Percentiles rank a stretch among this genome's conserved stretches.
These are phyloP conservation scores for Kodamaea sp. DNA, from an alignment of 1,139 yeast species.

Conservation along the genomic window DNA sequence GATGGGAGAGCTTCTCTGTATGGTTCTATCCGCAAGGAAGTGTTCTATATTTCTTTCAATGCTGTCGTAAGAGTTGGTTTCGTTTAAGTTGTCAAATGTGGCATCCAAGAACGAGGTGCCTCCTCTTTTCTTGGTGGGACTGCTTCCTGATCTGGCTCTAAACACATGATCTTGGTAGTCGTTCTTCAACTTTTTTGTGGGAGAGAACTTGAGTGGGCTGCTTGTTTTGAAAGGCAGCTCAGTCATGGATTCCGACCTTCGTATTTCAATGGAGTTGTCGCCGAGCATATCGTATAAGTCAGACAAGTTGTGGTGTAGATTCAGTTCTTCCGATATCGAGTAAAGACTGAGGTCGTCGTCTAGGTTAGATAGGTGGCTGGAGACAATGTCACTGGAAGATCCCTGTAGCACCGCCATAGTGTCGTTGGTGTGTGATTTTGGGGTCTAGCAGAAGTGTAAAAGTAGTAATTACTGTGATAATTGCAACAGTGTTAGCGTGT, in stretches of 20 bases:
- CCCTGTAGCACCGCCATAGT: too few relatives aligned
- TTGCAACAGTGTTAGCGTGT: too few relatives aligned
- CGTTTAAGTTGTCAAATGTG: conserved; percentile 11
- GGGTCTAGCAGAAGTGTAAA: too few relatives aligned
- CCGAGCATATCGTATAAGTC: conserved; percentile 16
- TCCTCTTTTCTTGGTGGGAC: conserved; percentile 13
- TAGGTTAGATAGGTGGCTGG: background rate
- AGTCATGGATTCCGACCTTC: conserved; percentile 13
- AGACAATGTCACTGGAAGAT: too few relatives aligned
- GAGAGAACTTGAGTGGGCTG: conserved; percentile 16
- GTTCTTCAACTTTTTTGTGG: conserved; percentile 18
- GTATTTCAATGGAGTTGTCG: conserved; percentile 17
- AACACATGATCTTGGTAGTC: conserved; percentile 23
- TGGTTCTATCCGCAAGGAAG: conserved; percentile 6
- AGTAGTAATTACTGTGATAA: too few relatives aligned
- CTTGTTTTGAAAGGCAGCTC: conserved; percentile 15
- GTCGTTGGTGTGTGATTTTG: too few relatives aligned
- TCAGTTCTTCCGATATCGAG: conserved; percentile 10
- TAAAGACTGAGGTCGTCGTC: conserved; percentile 17
- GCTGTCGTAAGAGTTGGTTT: conserved; percentile 8
- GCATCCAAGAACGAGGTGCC: conserved; percentile 3
- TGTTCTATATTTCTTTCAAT: conserved; percentile 14
- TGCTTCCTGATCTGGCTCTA: conserved; percentile 16
- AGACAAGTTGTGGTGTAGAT: conserved; percentile 11
- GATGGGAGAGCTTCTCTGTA: background rate